Evolutionary conservation across 2,329 filamentous ascomycete genomes (phyloP).

Genomic region (Fusarium coicis): DNA sequence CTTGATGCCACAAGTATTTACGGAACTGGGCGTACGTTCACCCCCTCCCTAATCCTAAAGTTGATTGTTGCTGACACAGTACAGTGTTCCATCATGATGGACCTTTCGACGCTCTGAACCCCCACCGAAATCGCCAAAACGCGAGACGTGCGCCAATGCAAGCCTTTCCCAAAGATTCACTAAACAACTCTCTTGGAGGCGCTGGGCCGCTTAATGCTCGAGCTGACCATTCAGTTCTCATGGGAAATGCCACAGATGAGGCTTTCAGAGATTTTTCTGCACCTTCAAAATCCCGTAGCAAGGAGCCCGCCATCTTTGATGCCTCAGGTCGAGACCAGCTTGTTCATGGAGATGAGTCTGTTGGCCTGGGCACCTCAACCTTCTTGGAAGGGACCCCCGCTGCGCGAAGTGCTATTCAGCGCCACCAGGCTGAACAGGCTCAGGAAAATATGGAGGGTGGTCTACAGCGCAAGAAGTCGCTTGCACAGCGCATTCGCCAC

Average conservation of each 20-base stretch:
- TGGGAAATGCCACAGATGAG: constrained; percentile 83
- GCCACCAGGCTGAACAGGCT: constrained; percentile 75
- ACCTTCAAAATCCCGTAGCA: constrained; percentile 49
- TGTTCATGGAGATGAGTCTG: constrained; percentile 84
- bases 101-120: constrained; percentile 95
- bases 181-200: constrained; percentile 92
- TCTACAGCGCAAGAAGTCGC: constrained; percentile 89
- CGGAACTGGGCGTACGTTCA: constrained; percentile 82
- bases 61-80: constrained; percentile 13
- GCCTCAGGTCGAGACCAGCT: constrained; percentile 73
- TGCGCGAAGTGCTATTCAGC: constrained; percentile 80
- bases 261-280: constrained; percentile 82
- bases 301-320: constrained; percentile 70
- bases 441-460: constrained; percentile 68
- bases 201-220: constrained; percentile 84
- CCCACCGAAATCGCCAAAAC: constrained; percentile 88
- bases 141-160: constrained; percentile 91
- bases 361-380: constrained; percentile 91
- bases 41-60: not conserved
- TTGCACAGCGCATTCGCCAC: constrained; percentile 90
- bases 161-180: constrained; percentile 90
- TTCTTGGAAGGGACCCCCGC: constrained; percentile 95
- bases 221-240: constrained; percentile 87
- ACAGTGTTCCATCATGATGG: constrained; percentile 98
- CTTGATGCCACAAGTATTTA: constrained; percentile 97